These are phyloP conservation scores for Amaranthus tricolor DNA, from an alignment of 179 eudicot genomes.

Conservation along the genomic window DNA sequence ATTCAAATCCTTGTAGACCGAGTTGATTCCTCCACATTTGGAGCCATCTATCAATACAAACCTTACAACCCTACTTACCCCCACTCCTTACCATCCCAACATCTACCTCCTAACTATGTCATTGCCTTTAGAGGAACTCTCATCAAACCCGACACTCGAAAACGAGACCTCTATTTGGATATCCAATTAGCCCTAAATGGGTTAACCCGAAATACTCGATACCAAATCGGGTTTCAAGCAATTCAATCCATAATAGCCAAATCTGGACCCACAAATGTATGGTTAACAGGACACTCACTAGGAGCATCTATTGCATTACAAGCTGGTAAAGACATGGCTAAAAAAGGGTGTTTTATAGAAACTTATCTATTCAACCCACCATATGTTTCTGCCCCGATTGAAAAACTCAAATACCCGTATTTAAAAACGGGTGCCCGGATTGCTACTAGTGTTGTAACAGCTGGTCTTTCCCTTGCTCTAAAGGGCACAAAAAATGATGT, in stretches of 20 bases:
- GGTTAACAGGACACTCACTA: conserved; percentile 83
- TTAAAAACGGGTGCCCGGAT: conserved; percentile 60
- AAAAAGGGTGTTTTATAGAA: conserved; percentile 46
- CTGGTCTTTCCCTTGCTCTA: conserved; percentile 60
- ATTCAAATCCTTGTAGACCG: conserved; percentile 38
- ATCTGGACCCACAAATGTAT: conserved; percentile 45
- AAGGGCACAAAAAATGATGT: conserved; percentile 22
- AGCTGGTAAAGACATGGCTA: conserved; percentile 69
- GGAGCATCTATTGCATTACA: conserved; percentile 83
- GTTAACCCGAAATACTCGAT: conserved; percentile 59
- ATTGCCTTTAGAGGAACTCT: conserved; percentile 82
- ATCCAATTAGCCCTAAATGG: conserved; percentile 50
- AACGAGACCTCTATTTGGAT: conserved; percentile 64
- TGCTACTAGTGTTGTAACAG: conserved; percentile 57
- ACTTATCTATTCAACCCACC: conserved; percentile 79
- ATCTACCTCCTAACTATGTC: conserved; percentile 47
- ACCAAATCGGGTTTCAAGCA: conserved; percentile 49
- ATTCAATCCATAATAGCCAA: conserved; percentile 43
- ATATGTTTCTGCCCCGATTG: conserved; percentile 60
- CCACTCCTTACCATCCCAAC: conserved; percentile 14
- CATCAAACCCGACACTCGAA: conserved; percentile 54
- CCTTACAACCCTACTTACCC: conserved; percentile 19
- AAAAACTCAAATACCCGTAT: conserved; percentile 43
- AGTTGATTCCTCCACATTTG: conserved; percentile 66
- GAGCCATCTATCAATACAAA: conserved; percentile 59